Percentiles rank a stretch among this genome's conserved stretches.
These are phyloP conservation scores for Calonectria pseudoturangicola DNA, from an alignment of 2,329 filamentous ascomycete species.

Conservation along the genomic window DNA sequence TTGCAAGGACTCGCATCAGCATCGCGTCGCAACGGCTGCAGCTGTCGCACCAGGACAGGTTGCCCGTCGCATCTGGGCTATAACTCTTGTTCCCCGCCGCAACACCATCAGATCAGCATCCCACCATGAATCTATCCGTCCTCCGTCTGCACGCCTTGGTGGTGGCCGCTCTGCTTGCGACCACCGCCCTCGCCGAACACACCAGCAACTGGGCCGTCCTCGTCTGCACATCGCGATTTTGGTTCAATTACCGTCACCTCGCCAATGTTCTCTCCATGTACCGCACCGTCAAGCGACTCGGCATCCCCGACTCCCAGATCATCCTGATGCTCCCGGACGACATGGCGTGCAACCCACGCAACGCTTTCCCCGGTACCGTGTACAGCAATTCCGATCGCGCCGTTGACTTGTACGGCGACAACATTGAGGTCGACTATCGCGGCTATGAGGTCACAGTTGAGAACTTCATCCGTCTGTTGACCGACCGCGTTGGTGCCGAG, in stretches of 20 bases:
- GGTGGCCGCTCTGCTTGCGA: slow-evolving; percentile 67
- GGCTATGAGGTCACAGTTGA: slow-evolving; percentile 99
- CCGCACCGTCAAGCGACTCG: slow-evolving; percentile 96
- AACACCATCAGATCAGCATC: slow-evolving; percentile 28
- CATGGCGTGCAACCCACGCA: slow-evolving; percentile 99
- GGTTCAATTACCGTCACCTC: slow-evolving; percentile 99
- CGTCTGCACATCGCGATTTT: slow-evolving; percentile 98
- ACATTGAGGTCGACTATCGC: slow-evolving; percentile 98
- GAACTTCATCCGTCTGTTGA: slow-evolving; percentile 97
- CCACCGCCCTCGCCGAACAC: slow-evolving; percentile 79
- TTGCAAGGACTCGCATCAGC: slow-evolving; percentile 42
- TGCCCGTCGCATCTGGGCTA: slow-evolving; percentile 39
- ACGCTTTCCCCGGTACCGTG: slow-evolving; percentile 97
- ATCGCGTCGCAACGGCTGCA: slow-evolving; percentile 34
- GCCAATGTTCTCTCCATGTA: slow-evolving; percentile 98
- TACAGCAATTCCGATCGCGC: slow-evolving; percentile 98
- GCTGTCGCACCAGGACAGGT: slow-evolving; percentile 44
- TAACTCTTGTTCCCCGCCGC: slow-evolving; percentile 33
- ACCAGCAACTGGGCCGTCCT: slow-evolving; percentile 99
- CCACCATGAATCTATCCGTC: slow-evolving; percentile 70
- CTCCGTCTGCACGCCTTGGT: slow-evolving; percentile 69
- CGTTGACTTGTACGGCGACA: slow-evolving; percentile 97
- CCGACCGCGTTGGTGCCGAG: slow-evolving; percentile 94
- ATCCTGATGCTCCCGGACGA: slow-evolving; percentile 99
- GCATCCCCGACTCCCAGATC: slow-evolving; percentile 98